Evolutionary conservation across 1,284 basidiomycete genomes (phyloP).

Genomic region (Malassezia nana): DNA sequence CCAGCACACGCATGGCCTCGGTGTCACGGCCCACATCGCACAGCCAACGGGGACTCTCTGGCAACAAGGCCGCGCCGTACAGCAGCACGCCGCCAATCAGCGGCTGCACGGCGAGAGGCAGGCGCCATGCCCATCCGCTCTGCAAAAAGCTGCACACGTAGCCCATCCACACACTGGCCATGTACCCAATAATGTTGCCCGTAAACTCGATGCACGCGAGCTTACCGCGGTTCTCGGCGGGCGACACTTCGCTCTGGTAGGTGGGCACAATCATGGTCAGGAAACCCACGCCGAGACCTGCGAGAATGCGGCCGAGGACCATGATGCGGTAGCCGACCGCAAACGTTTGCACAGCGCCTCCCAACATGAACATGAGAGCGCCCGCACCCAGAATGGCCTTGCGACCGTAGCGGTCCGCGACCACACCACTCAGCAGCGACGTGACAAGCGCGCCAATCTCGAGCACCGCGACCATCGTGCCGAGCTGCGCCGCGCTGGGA

Average conservation of each 20-base stretch:
- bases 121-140: slow-evolving; percentile 49
- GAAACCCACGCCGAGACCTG: slow-evolving; percentile 86
- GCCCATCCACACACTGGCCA: slow-evolving; percentile 69
- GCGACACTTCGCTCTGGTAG: slow-evolving; percentile 93
- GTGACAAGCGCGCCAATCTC: slow-evolving; percentile 75
- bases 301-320: slow-evolving; percentile 75
- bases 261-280: slow-evolving; percentile 85
- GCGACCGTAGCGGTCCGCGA: slow-evolving; percentile 79
- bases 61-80: slow-evolving; percentile 71
- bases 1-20: slow-evolving; percentile 77
- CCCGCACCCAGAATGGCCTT: slow-evolving; percentile 78
- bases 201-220: slow-evolving; percentile 92
- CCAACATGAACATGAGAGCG: slow-evolving; percentile 74
- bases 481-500: slow-evolving; percentile 57
- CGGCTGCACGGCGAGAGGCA: slow-evolving; percentile 50
- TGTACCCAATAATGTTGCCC: slow-evolving; percentile 73
- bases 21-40: slow-evolving; percentile 78
- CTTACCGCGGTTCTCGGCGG: slow-evolving; percentile 62
- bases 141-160: slow-evolving; percentile 74
- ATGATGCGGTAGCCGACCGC: slow-evolving; percentile 72
- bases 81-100: slow-evolving; percentile 76
- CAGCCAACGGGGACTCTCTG: slow-evolving; percentile 90
- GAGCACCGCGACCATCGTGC: slow-evolving; percentile 66
- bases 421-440: slow-evolving; percentile 72
- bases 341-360: slow-evolving; percentile 80